phyloP scores from a whole-genome alignment of 176 grass and related monocot species.

The Oryza nivara region DNA sequence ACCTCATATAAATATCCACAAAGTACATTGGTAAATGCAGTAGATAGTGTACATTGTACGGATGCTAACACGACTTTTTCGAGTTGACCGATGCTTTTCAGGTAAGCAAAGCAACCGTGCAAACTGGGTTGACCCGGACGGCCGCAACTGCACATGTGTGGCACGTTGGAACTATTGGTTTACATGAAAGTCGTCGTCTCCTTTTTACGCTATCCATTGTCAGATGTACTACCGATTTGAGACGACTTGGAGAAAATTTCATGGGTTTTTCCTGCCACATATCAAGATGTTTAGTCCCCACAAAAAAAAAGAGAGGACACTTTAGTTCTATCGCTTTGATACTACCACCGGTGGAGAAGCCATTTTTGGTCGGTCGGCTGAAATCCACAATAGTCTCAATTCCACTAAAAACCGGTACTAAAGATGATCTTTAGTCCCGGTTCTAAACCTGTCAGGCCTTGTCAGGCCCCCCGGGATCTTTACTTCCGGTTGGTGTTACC shows the following conservation, averaged over 20 bases:
- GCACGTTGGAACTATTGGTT: background rate
- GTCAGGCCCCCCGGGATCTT: no score
- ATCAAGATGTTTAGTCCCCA: no score
- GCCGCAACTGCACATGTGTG: background rate
- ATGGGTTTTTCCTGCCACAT: no score
- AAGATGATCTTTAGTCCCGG: no score
- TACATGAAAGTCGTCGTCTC: conserved; percentile 19
- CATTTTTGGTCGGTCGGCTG: no score
- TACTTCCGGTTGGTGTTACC: no score
- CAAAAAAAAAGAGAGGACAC: no score
- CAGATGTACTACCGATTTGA: background rate
- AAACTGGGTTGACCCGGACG: conserved; percentile 21
- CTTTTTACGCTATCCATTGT: background rate
- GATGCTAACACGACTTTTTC: background rate
- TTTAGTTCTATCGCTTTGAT: no score
- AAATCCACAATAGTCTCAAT: no score
- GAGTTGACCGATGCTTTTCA: conserved; percentile 27
- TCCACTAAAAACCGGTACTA: no score
- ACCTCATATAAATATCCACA: background rate
- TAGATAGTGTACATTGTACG: conserved; percentile 11
- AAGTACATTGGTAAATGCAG: background rate
- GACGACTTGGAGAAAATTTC: background rate
- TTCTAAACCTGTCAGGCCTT: no score
- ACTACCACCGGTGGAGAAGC: no score
- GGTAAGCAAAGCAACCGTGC: conserved; percentile 25